Percentiles rank a stretch among this genome's conserved stretches.
Evolutionary conservation across 306 rosid genomes (phyloP).

Genomic region (Quercus rubra): DNA sequence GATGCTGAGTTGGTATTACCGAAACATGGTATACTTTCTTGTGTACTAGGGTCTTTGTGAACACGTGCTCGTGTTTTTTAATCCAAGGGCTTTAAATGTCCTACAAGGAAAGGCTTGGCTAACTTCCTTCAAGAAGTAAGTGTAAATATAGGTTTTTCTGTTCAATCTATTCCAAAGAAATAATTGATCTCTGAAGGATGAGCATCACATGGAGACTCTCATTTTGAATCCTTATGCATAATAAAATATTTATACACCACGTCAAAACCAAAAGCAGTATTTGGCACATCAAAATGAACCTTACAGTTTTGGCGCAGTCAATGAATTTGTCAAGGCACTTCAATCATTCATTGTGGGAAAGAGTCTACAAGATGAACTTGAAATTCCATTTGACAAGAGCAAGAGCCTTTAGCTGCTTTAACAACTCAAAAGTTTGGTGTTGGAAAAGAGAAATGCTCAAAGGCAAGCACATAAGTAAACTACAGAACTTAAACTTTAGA

Average conservation of each 20-base stretch:
- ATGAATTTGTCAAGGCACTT: conserved; percentile 33
- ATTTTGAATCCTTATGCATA: not conserved
- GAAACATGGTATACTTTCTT: too few relatives aligned
- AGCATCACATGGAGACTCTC: conserved; percentile 5
- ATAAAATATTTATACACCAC: not conserved
- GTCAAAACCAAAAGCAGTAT: conserved; percentile 40
- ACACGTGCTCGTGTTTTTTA: conserved; percentile 36
- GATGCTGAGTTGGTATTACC: too few relatives aligned
- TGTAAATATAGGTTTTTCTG: too few relatives aligned
- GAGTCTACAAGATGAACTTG: conserved; percentile 33
- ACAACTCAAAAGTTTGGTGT: conserved; percentile 24
- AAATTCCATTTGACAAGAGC: conserved; percentile 33
- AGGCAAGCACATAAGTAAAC: not conserved
- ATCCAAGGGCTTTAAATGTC: conserved; percentile 43
- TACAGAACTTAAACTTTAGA: too few relatives aligned
- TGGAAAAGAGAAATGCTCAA: not conserved
- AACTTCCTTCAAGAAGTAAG: conserved; percentile 22
- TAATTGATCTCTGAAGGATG: too few relatives aligned
- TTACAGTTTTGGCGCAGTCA: conserved; percentile 23
- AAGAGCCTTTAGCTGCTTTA: conserved; percentile 40
- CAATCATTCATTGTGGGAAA: conserved; percentile 28
- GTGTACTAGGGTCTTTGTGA: conserved; percentile 47
- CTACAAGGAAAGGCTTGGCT: conserved; percentile 40
- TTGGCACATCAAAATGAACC: conserved; percentile 28
- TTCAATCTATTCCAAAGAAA: too few relatives aligned